Conservation (phyloP, 352 stramenopile species). For the Phytophthora kernoviae region DNA sequence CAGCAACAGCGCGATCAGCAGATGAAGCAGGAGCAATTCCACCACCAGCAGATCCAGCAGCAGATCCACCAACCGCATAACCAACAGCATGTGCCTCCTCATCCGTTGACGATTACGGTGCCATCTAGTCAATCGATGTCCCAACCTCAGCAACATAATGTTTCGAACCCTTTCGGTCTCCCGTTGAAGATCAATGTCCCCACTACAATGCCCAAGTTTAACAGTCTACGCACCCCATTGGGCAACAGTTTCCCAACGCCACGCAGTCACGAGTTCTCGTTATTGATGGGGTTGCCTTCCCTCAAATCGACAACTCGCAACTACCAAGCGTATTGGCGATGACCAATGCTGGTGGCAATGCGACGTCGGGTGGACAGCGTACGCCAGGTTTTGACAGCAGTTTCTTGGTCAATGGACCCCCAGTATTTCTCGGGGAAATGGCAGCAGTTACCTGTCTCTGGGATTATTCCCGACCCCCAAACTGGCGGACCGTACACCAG, state of each 20-base stretch:
- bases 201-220: slow-evolving; percentile 70
- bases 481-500: slow-evolving; percentile 25
- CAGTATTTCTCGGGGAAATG: slow-evolving; percentile 60
- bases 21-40: slow-evolving; percentile 80
- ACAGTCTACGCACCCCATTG: slow-evolving; percentile 55
- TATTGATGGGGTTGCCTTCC: slow-evolving; percentile 70
- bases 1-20: slow-evolving; percentile 72
- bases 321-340: slow-evolving; percentile 72
- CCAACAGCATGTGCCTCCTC: slow-evolving; percentile 33
- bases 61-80: slow-evolving; percentile 52
- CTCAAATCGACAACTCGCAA: slow-evolving; percentile 79
- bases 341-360: slow-evolving; percentile 48
- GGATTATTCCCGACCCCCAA: slow-evolving; percentile 61
- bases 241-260: slow-evolving; percentile 74
- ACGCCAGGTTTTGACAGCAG: slow-evolving; percentile 42
- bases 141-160: slow-evolving; percentile 24
- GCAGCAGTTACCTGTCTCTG: slow-evolving; percentile 56
- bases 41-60: slow-evolving; percentile 75
- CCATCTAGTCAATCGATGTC: slow-evolving; percentile 32
- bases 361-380: slow-evolving; percentile 27
- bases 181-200: slow-evolving; percentile 80
- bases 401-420: slow-evolving; percentile 54
- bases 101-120: slow-evolving; percentile 39
- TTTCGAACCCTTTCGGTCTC: slow-evolving; percentile 57
- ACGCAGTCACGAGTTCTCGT: slow-evolving; percentile 68